phyloP scores from a whole-genome alignment of 2,329 filamentous ascomycete species.

The Trichocomaceae sp. region DNA sequence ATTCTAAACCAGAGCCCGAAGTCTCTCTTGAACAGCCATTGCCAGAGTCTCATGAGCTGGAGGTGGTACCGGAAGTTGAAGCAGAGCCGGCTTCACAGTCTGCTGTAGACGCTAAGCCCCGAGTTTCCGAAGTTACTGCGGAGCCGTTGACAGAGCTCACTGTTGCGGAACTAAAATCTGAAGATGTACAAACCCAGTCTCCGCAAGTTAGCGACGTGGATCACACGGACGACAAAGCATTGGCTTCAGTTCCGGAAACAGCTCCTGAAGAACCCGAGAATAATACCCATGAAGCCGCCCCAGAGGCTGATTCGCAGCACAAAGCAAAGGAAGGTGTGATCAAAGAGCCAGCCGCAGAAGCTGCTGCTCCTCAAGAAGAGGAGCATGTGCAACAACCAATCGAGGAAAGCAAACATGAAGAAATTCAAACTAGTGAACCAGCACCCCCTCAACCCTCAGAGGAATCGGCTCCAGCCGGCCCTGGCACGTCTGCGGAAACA shows the following conservation, averaged over 20 bases:
- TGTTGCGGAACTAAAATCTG: neutral
- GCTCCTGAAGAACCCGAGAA: neutral
- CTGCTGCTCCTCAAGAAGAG: neutral
- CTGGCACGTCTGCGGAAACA: neutral
- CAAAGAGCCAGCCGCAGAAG: neutral
- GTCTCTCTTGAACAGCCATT: neutral
- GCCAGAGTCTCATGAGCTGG: neutral
- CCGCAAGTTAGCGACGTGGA: neutral
- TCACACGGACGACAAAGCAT: neutral
- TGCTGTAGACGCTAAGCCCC: neutral
- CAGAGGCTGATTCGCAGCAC: neutral
- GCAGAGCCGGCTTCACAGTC: neutral
- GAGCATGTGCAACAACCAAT: neutral
- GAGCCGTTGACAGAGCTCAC: neutral
- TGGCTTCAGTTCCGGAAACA: constrained; percentile 4
- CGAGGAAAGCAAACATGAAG: neutral
- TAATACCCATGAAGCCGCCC: neutral
- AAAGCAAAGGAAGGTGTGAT: neutral
- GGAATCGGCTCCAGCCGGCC: neutral
- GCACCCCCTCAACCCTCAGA: neutral
- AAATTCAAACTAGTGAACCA: neutral
- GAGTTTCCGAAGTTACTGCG: neutral
- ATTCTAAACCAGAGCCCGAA: neutral
- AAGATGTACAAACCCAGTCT: neutral
- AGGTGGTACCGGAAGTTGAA: neutral